Evolutionary conservation across 129 eudicot species (phyloP).

Genomic region (Lactuca saligna): DNA sequence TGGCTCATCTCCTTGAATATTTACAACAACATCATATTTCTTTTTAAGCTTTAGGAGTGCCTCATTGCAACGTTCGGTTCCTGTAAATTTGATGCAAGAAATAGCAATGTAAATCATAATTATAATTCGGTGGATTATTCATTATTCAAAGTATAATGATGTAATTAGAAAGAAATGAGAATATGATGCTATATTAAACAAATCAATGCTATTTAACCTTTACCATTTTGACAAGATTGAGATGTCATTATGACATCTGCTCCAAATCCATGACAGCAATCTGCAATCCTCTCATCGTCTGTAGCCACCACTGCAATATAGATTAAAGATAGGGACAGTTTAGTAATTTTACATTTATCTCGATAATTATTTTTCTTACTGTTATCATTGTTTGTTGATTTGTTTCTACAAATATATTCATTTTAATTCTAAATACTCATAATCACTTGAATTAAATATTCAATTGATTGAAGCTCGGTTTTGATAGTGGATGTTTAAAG

Average conservation of each 20-base stretch:
- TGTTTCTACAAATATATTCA: no score
- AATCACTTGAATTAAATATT: background rate
- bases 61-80: slow-evolving; percentile 82
- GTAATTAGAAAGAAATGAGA: no score
- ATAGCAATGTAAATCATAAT: background rate
- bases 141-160: no score
- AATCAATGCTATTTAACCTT: background rate
- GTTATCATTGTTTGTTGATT: no score
- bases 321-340: background rate
- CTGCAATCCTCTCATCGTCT: slow-evolving; percentile 34
- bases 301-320: slow-evolving; percentile 24
- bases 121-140: no score
- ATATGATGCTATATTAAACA: background rate
- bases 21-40: slow-evolving; percentile 69
- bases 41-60: slow-evolving; percentile 56
- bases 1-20: slow-evolving; percentile 91
- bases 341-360: background rate
- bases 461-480: background rate
- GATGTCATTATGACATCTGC: slow-evolving; percentile 94
- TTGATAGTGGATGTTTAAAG: background rate
- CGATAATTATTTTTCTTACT: no score
- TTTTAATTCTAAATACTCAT: background rate
- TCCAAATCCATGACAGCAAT: slow-evolving; percentile 76
- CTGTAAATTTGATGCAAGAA: slow-evolving; percentile 26
- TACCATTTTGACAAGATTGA: slow-evolving; percentile 81